phyloP scores from a whole-genome alignment of 305 asterid genomes.

The Rubia peregrina region DNA sequence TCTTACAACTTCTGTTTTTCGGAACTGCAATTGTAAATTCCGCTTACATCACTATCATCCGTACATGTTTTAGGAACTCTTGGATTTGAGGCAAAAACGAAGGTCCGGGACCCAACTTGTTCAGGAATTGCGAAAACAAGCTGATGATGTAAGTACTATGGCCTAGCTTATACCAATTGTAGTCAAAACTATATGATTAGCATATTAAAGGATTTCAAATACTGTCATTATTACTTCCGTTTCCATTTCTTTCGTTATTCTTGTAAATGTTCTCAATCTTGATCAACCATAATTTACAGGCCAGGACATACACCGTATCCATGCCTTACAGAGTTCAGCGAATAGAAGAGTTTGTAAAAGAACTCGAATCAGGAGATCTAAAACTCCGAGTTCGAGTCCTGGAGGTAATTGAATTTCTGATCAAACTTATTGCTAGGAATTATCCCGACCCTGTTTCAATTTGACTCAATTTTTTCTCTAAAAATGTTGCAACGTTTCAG shows the following conservation, averaged over 20 bases:
- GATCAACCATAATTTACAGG: slow-evolving; percentile 33
- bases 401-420: slow-evolving; percentile 40
- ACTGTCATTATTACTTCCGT: not conserved
- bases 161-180: not conserved
- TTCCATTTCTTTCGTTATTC: not conserved
- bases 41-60: not conserved
- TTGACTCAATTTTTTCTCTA: not conserved
- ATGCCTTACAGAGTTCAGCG: slow-evolving; percentile 80
- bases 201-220: not conserved
- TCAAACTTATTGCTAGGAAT: not conserved
- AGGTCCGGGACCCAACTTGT: slow-evolving; percentile 61
- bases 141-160: slow-evolving; percentile 50
- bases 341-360: slow-evolving; percentile 81
- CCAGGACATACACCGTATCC: slow-evolving; percentile 70
- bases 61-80: slow-evolving; percentile 52
- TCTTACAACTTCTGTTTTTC: not conserved
- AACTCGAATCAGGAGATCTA: slow-evolving; percentile 83
- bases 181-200: not conserved
- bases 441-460: not conserved
- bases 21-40: not conserved
- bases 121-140: slow-evolving; percentile 73
- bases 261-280: not conserved
- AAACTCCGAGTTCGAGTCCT: slow-evolving; percentile 94
- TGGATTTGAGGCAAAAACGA: slow-evolving; percentile 59
- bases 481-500: slow-evolving; percentile 28